These are phyloP conservation scores for Termitomyces sp. DNA, from an alignment of 768 basidiomycete genomes.

Conservation along the genomic window DNA sequence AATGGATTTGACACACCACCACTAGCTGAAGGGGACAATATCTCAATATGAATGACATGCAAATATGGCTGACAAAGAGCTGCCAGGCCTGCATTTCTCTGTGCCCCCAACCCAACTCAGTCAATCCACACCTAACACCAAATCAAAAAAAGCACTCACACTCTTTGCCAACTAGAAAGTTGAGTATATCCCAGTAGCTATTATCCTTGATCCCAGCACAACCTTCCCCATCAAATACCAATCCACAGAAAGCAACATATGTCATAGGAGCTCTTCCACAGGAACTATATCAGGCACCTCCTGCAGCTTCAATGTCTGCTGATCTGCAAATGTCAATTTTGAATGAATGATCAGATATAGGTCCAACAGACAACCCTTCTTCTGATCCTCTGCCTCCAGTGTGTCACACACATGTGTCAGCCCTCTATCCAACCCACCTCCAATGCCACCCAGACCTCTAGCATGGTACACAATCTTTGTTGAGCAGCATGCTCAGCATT, in stretches of 20 bases:
- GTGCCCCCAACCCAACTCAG: neutral
- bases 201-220: conserved; percentile 92
- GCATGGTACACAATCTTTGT: no score
- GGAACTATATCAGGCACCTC: conserved; percentile 99
- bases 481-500: no score
- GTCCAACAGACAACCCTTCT: conserved; percentile 93
- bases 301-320: conserved; percentile 94
- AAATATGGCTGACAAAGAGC: conserved; percentile 94
- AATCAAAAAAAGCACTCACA: conserved; percentile 37
- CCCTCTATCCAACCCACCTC: conserved; percentile 78
- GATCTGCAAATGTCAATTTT: conserved; percentile 91
- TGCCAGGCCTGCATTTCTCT: conserved; percentile 80
- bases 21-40: conserved; percentile 73
- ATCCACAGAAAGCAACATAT: conserved; percentile 91
- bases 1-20: conserved; percentile 78
- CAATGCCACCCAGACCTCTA: conserved; percentile 21
- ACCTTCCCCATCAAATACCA: conserved; percentile 89
- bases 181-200: conserved; percentile 95
- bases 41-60: conserved; percentile 87
- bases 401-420: conserved; percentile 89
- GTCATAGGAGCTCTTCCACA: conserved; percentile 94
- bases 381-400: conserved; percentile 71
- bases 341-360: conserved; percentile 96
- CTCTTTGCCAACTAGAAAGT: conserved; percentile 90
- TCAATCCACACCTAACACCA: neutral